These are phyloP conservation scores for Samsoniella hepiali DNA, from an alignment of 2,329 filamentous ascomycete species.

Conservation along the genomic window DNA sequence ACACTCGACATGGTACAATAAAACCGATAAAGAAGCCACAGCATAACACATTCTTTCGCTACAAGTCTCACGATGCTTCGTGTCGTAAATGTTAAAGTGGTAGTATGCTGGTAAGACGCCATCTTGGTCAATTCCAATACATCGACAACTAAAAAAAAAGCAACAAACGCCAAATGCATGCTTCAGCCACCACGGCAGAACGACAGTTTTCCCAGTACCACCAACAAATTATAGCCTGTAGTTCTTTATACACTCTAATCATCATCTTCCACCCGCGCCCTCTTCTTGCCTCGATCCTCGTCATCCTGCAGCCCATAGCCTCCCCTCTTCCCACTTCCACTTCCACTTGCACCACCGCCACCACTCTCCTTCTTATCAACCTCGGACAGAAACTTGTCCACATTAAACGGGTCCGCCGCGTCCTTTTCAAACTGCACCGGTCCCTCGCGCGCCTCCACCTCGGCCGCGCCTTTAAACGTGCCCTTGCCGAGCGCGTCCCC, in stretches of 20 bases:
- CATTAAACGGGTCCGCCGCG: constrained; percentile 79
- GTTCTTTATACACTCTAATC: constrained; percentile 23
- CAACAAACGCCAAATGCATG: constrained; percentile 13
- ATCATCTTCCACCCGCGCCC: constrained; percentile 69
- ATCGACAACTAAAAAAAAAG: neutral
- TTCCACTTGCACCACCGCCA: neutral
- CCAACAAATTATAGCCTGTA: neutral
- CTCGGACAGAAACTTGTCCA: constrained; percentile 89
- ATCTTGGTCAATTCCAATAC: neutral
- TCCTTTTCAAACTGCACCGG: constrained; percentile 98
- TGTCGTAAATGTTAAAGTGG: too few relatives aligned
- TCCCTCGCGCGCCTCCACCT: constrained; percentile 81
- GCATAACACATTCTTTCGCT: too few relatives aligned
- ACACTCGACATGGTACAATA: neutral
- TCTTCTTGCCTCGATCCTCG: constrained; percentile 61
- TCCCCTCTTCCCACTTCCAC: constrained; percentile 56
- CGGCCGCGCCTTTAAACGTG: constrained; percentile 82
- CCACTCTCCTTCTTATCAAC: constrained; percentile 56
- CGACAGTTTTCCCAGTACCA: neutral
- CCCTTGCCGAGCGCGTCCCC: constrained; percentile 82
- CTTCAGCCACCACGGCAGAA: neutral
- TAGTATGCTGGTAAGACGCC: too few relatives aligned
- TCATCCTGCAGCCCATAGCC: constrained; percentile 73
- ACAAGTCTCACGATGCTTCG: too few relatives aligned
- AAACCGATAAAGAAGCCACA: too few relatives aligned